Evolutionary conservation across 371 early-diverging fungal species (phyloP), one percentile per base, ranked within the genome.

Genomic region (Mortierella sp.): DNA sequence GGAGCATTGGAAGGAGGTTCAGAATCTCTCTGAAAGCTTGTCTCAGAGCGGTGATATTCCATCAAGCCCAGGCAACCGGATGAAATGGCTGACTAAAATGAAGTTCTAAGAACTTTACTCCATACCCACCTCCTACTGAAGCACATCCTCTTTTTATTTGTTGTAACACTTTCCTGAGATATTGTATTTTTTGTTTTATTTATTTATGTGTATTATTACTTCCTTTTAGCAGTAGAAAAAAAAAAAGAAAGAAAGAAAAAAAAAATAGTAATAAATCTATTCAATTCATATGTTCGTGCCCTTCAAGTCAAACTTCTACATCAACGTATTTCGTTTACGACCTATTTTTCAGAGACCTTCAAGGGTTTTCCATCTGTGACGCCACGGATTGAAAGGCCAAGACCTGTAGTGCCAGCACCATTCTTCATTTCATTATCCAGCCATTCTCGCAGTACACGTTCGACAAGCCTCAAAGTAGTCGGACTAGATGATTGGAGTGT

Each of bases 381-480:
- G 13, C 69, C 74, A 8, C 68, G 70, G 5, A 82, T 76, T 7
- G 76, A 70, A 15, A 82, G 59, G 1, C 70, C 76, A 9, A 60
- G 67, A 5, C 66, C 67, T 4, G 72, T 59, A 5, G 82, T 72
- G 0, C 69, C 73, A 2, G 53, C 76, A 5, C 72, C 76, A 58
- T 69, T 59, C 41, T 62, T 72, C 76, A 81, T 69, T 53, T 72
- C 82, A 45, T 43, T 76, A 24, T 73, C 76, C 19, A 81, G 52
- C 89, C 90, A 90, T 41, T 90, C 86, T 21, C 87, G 80, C n/a
- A 89, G 64, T 11, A 89, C 86, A 0, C 89, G 85, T 32, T 84
- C 86, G 1, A 88, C 83, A 32, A 74, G 67, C 28, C 79, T 45
- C 69, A 68, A 64, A 7, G 75, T 78, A 19, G 79, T 78, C 33